A percentile compares a stretch with the other conserved stretches of the same genome.
These are phyloP conservation scores for Septoria linicola DNA, from an alignment of 2,329 filamentous ascomycete species.

Conservation along the genomic window DNA sequence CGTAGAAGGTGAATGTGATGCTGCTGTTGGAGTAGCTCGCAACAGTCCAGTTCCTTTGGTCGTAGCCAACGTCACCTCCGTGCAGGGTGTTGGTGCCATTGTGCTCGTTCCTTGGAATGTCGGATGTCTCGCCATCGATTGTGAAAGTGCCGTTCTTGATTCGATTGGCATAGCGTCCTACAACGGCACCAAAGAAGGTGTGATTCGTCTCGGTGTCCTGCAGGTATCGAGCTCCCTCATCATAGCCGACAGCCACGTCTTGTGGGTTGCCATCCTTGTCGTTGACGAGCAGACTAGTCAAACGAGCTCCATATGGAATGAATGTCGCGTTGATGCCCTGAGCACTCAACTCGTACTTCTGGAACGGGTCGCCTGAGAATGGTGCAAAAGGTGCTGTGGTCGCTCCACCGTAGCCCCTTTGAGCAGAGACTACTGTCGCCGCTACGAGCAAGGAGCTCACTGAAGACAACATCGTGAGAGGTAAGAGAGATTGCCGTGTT, in stretches of 20 bases:
- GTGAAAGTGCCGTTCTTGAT: slow-evolving; percentile 58
- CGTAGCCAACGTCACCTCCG: slow-evolving; percentile 55
- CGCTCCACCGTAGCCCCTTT: slow-evolving; percentile 19
- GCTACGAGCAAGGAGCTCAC: slow-evolving; percentile 20
- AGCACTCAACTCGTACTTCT: slow-evolving; percentile 31
- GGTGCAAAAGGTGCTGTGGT: slow-evolving; percentile 24
- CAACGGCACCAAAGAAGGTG: slow-evolving; percentile 65
- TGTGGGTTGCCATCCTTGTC: slow-evolving; percentile 42
- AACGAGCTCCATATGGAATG: slow-evolving; percentile 35
- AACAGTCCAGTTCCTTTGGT: slow-evolving; percentile 71
- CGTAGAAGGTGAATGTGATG: slow-evolving; percentile 74
- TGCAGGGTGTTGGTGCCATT: slow-evolving; percentile 54
- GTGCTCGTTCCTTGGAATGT: slow-evolving; percentile 54
- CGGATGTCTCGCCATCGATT: slow-evolving; percentile 48
- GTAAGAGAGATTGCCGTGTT: background rate
- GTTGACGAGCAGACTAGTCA: slow-evolving; percentile 34
- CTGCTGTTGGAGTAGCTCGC: slow-evolving; percentile 64
- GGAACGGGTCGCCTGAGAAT: slow-evolving; percentile 34
- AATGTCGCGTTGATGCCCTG: slow-evolving; percentile 35
- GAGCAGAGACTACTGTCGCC: slow-evolving; percentile 24
- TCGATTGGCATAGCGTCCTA: slow-evolving; percentile 54
- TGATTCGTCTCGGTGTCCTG: slow-evolving; percentile 48
- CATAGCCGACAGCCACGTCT: slow-evolving; percentile 54
- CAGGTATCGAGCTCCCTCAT: slow-evolving; percentile 43
- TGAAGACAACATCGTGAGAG: background rate